These are phyloP conservation scores for Secale cereale DNA, from an alignment of 176 grass and related monocot species.

Conservation along the genomic window DNA sequence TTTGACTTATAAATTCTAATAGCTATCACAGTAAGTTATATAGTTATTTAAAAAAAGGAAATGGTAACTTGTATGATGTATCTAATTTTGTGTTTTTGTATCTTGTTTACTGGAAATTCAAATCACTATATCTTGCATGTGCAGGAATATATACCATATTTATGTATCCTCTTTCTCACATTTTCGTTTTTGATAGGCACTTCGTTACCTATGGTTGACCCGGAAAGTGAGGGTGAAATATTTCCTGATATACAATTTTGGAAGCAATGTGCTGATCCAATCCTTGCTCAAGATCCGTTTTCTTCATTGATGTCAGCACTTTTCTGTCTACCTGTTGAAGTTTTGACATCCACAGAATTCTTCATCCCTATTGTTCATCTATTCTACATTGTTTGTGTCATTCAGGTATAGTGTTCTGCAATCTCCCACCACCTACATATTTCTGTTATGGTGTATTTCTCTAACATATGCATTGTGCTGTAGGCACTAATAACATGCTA, in stretches of 20 bases:
- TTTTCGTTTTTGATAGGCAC: conserved; percentile 46
- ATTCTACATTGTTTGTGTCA: conserved; percentile 78
- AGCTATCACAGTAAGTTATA: not conserved
- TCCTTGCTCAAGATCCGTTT: conserved; percentile 94
- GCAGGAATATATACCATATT: not conserved
- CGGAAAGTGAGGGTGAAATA: conserved; percentile 42
- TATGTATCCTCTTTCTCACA: conserved; percentile 5
- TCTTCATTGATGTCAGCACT: conserved; percentile 80
- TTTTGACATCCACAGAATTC: conserved; percentile 66
- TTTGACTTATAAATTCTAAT: not conserved
- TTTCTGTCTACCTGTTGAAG: conserved; percentile 76
- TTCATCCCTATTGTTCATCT: conserved; percentile 80
- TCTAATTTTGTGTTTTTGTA: not conserved
- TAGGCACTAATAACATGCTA: conserved; percentile 93
- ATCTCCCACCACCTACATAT: not conserved
- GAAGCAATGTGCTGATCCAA: conserved; percentile 82
- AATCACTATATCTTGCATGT: not conserved
- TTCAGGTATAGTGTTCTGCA: conserved; percentile 73
- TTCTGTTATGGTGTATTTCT: conserved; percentile 2
- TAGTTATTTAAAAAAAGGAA: not conserved
- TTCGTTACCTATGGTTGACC: conserved; percentile 58
- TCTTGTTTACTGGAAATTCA: not conserved
- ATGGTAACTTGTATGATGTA: not conserved
- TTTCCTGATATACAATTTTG: conserved; percentile 93
- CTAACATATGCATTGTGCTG: conserved; percentile 31